Evolutionary conservation across 768 basidiomycete species (phyloP).

Genomic region (Phylloporus scabripes): DNA sequence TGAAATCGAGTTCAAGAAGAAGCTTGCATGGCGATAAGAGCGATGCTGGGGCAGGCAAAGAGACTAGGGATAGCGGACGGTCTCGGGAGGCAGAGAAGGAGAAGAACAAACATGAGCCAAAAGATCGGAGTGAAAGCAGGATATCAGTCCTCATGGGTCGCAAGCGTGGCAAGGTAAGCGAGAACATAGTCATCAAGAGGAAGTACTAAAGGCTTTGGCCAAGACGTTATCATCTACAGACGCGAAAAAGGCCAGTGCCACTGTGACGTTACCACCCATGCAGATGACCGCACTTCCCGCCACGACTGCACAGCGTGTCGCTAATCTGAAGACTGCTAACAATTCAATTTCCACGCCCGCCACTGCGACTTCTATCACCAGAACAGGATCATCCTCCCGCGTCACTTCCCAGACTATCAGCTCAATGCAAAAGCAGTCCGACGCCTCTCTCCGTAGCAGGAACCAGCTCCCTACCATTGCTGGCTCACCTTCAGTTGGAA

Average conservation of each 20-base stretch:
- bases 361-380: constrained; percentile 36
- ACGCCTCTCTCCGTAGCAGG: constrained; percentile 70
- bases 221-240: constrained; percentile 84
- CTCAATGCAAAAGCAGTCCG: constrained; percentile 84
- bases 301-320: constrained; percentile 78
- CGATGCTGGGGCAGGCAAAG: constrained; percentile 36
- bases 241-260: constrained; percentile 64
- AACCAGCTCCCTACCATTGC: constrained; percentile 86
- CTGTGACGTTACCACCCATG: constrained; percentile 80
- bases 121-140: constrained; percentile 85
- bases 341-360: constrained; percentile 42
- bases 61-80: constrained; percentile 49
- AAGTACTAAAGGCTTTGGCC: constrained; percentile 9
- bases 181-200: background rate
- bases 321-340: constrained; percentile 60
- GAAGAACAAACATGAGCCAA: constrained; percentile 65
- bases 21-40: constrained; percentile 63
- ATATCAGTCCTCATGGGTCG: constrained; percentile 85
- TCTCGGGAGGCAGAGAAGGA: constrained; percentile 43
- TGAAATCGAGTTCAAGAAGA: constrained; percentile 81
- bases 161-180: constrained; percentile 82
- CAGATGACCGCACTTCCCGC: constrained; percentile 83
- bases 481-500: constrained; percentile 86
- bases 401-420: constrained; percentile 79
- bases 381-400: constrained; percentile 48